Evolutionary conservation across 1,284 basidiomycete genomes (phyloP).

Genomic region (Cryptococcus sp.): DNA sequence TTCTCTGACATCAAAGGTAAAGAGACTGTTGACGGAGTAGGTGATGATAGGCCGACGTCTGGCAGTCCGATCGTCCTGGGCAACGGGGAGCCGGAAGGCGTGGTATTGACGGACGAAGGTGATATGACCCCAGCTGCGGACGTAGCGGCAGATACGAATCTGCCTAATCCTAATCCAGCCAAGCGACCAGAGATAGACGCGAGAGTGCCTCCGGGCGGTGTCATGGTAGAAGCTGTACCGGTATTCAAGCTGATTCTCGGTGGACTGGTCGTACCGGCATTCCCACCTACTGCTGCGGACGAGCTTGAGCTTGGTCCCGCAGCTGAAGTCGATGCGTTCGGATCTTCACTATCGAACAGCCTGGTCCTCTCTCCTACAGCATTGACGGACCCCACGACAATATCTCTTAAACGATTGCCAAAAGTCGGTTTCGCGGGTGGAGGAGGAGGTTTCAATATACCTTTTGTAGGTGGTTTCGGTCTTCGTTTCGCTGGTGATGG

Average conservation of each 20-base stretch:
- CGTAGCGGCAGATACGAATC: constrained; percentile 16
- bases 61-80: constrained; percentile 20
- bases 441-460: constrained; percentile 53
- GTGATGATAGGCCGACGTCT: constrained; percentile 9
- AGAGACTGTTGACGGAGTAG: background rate
- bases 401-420: constrained; percentile 47
- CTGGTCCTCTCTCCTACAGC: constrained; percentile 17
- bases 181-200: constrained; percentile 17
- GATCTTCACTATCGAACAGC: constrained; percentile 26
- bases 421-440: constrained; percentile 51
- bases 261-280: too few species aligned
- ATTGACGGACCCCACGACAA: constrained; percentile 33
- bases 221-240: background rate
- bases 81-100: constrained; percentile 15
- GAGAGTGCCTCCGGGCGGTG: constrained; percentile 10
- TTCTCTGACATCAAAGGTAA: constrained; percentile 23
- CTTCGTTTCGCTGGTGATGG: constrained; percentile 35
- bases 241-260: constrained; percentile 3
- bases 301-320: background rate
- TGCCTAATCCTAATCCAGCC: constrained; percentile 17
- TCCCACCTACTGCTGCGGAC: background rate
- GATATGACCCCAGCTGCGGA: background rate
- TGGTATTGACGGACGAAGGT: background rate
- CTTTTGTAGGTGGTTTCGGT: constrained; percentile 47
- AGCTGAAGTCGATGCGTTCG: background rate